Conservation (phyloP, 2,329 filamentous ascomycete species). For the Epichloe amarillans region DNA sequence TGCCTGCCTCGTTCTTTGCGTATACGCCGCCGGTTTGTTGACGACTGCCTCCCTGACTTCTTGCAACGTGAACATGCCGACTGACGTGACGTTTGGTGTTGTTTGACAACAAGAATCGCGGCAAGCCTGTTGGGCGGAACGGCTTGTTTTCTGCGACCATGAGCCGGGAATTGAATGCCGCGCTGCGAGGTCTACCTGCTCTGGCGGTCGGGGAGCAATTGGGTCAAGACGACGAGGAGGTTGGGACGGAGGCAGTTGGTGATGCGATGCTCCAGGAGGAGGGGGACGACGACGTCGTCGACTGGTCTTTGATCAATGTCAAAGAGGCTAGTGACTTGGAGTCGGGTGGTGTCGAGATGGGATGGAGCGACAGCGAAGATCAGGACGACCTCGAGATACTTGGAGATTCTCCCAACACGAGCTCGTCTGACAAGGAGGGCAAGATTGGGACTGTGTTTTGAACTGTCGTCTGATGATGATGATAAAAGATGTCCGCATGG, state of each 20-base stretch:
- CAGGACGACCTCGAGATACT: neutral
- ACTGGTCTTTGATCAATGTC: neutral
- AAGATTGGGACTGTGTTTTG: neutral
- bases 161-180: conserved; percentile 21
- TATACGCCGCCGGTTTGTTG: conserved; percentile 34
- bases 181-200: conserved; percentile 11
- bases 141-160: conserved; percentile 20
- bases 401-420: neutral
- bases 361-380: neutral
- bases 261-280: neutral
- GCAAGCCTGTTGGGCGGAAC: conserved; percentile 24
- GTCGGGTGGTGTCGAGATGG: neutral
- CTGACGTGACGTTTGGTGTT: neutral
- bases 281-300: neutral
- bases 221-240: neutral
- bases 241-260: neutral
- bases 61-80: too few species aligned
- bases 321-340: neutral
- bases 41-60: neutral
- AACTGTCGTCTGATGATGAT: neutral
- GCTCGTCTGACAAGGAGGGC: neutral
- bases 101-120: conserved; percentile 15
- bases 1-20: conserved; percentile 22
- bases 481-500: neutral
- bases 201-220: neutral